Conservation (phyloP, 192 early-diverging fungal genomes). For the Phlyctochytrium arcticum region DNA sequence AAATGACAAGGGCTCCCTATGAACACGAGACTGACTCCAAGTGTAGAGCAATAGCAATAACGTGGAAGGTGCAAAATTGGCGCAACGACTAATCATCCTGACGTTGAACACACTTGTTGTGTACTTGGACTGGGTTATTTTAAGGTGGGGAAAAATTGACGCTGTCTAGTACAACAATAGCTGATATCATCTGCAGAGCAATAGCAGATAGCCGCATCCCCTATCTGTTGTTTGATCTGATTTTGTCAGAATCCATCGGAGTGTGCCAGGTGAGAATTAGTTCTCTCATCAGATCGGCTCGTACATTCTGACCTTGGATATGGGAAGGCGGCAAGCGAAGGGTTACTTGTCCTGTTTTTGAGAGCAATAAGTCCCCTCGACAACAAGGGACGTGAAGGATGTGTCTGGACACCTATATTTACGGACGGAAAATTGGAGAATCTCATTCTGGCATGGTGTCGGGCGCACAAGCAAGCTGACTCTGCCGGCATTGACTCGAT, state of each 20-base stretch:
- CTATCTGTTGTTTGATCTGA: slow-evolving; percentile 17
- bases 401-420: slow-evolving; percentile 20
- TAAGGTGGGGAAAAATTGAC: slow-evolving; percentile 19
- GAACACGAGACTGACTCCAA: no score
- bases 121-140: slow-evolving; percentile 23
- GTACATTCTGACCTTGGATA: not conserved
- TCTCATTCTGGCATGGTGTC: slow-evolving; percentile 5
- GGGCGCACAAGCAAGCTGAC: not conserved
- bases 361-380: not conserved
- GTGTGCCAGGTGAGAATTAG: slow-evolving; percentile 17
- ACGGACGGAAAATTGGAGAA: not conserved
- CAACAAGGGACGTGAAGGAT: not conserved
- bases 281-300: not conserved
- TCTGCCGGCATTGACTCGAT: not conserved
- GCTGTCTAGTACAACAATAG: no score
- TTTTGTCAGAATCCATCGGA: slow-evolving; percentile 18
- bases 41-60: no score
- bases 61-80: not conserved
- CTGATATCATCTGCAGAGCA: slow-evolving; percentile 11
- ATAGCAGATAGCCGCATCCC: slow-evolving; percentile 24
- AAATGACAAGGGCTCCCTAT: no score
- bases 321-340: slow-evolving; percentile 44
- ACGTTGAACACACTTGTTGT: slow-evolving; percentile 36
- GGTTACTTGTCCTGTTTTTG: slow-evolving; percentile 42
- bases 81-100: slow-evolving; percentile 16